A percentile compares a stretch with the other conserved stretches of the same genome.
Evolutionary conservation across 2,329 filamentous ascomycete genomes (phyloP).

Genomic region (Ciborinia camelliae): DNA sequence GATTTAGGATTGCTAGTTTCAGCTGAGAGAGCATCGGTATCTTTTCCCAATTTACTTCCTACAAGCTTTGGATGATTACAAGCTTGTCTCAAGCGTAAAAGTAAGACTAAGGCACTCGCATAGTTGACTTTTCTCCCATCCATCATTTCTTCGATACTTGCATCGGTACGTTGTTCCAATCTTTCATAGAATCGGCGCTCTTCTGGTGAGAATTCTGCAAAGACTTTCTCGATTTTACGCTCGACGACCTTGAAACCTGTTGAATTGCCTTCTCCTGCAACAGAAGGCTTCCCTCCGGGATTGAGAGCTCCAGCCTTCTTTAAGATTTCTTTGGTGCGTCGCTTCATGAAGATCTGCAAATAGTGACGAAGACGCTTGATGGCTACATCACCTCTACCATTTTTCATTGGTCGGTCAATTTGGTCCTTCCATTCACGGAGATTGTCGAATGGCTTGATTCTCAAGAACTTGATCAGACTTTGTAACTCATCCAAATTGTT

Average conservation of each 20-base stretch:
- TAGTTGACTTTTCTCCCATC: slow-evolving; percentile 76
- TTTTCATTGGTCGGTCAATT: slow-evolving; percentile 86
- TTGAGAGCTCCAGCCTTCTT: slow-evolving; percentile 81
- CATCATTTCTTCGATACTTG: slow-evolving; percentile 87
- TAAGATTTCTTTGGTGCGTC: slow-evolving; percentile 95
- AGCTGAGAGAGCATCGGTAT: slow-evolving; percentile 77
- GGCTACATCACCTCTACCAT: slow-evolving; percentile 82
- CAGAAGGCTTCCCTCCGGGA: slow-evolving; percentile 63
- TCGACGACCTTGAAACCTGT: slow-evolving; percentile 86
- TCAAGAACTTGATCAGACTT: slow-evolving; percentile 86
- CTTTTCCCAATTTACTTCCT: slow-evolving; percentile 78
- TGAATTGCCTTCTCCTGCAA: slow-evolving; percentile 46
- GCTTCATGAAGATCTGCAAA: slow-evolving; percentile 93
- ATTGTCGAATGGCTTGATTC: slow-evolving; percentile 87
- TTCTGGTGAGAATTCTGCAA: slow-evolving; percentile 71
- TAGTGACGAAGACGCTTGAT: slow-evolving; percentile 82
- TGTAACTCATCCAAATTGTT: slow-evolving; percentile 97
- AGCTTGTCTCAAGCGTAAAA: slow-evolving; percentile 86
- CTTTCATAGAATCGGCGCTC: slow-evolving; percentile 85
- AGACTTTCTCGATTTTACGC: slow-evolving; percentile 78
- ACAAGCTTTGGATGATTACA: slow-evolving; percentile 93
- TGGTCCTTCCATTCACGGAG: slow-evolving; percentile 84
- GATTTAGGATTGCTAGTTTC: slow-evolving; percentile 47
- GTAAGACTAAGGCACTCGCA: slow-evolving; percentile 85
- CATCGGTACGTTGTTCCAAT: slow-evolving; percentile 79